phyloP scores from a whole-genome alignment of 768 basidiomycete species.

The Dacryopinax spathularia region DNA sequence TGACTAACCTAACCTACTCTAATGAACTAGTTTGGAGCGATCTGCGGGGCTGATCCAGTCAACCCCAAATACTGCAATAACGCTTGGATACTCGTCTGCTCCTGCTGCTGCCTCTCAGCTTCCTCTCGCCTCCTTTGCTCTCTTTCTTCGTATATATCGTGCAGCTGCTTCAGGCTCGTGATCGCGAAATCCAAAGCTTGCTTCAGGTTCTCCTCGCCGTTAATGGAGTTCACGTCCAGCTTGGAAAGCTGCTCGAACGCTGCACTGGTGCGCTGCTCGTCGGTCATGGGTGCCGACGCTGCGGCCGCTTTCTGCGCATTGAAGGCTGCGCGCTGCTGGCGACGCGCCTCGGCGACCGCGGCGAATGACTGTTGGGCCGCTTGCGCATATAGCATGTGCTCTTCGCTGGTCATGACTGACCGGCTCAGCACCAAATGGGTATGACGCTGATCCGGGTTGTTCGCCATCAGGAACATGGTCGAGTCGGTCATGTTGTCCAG shows the following conservation, averaged over 20 bases:
- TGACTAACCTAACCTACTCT: neutral
- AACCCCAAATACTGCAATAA: conserved; percentile 2
- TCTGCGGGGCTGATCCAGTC: neutral
- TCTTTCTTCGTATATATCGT: conserved; percentile 10
- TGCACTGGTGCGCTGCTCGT: neutral
- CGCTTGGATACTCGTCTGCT: conserved; percentile 6
- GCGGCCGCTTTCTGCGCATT: neutral
- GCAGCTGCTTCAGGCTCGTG: conserved; percentile 12
- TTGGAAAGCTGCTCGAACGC: neutral
- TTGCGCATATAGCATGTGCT: conserved; percentile 8
- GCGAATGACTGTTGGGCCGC: conserved; percentile 8
- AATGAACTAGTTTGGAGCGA: neutral
- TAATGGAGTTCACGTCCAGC: neutral
- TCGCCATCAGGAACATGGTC: conserved; percentile 11
- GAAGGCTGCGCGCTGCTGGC: neutral
- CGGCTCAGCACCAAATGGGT: conserved; percentile 11
- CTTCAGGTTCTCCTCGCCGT: conserved; percentile 11
- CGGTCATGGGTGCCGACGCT: neutral
- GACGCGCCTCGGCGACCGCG: conserved; percentile 4
- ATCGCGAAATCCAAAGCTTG: conserved; percentile 10
- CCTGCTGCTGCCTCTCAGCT: conserved; percentile 8
- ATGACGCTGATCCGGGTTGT: conserved; percentile 4
- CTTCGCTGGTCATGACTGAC: conserved; percentile 4
- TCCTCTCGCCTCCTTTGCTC: conserved; percentile 10
- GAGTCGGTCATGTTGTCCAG: conserved; percentile 13